phyloP scores from a whole-genome alignment of 2,329 filamentous ascomycete genomes.

The Hypocrella siamensis region DNA sequence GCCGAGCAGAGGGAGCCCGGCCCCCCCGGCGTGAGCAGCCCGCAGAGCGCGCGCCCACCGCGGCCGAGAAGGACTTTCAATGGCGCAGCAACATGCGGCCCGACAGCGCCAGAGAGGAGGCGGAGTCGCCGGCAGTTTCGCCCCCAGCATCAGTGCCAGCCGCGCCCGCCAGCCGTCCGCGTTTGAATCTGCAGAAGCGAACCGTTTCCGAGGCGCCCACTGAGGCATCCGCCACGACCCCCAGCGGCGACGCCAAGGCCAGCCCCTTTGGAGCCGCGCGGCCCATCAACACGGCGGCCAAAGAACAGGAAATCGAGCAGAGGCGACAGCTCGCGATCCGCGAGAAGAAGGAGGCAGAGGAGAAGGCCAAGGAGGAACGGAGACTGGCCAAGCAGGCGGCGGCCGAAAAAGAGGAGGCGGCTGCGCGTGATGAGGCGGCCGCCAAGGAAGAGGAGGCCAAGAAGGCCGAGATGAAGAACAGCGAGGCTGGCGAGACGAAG shows the following conservation, averaged over 20 bases:
- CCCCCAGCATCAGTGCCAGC: slow-evolving; percentile 29
- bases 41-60: slow-evolving; percentile 58
- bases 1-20: slow-evolving; percentile 59
- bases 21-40: slow-evolving; percentile 64
- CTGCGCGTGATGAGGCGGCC: slow-evolving; percentile 15
- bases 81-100: slow-evolving; percentile 88
- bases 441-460: slow-evolving; percentile 18
- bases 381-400: slow-evolving; percentile 44
- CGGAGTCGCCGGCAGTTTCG: slow-evolving; percentile 59
- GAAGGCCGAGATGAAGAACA: slow-evolving; percentile 15
- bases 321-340: slow-evolving; percentile 59
- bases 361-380: slow-evolving; percentile 67
- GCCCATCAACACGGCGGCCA: slow-evolving; percentile 82
- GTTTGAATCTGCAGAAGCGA: slow-evolving; percentile 76
- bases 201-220: slow-evolving; percentile 64
- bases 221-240: slow-evolving; percentile 28
- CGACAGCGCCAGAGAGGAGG: slow-evolving; percentile 49
- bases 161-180: slow-evolving; percentile 50
- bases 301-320: slow-evolving; percentile 82
- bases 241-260: slow-evolving; percentile 56
- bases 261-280: slow-evolving; percentile 88
- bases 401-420: slow-evolving; percentile 27
- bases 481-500: slow-evolving; percentile 6
- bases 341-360: slow-evolving; percentile 76
- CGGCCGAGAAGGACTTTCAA: slow-evolving; percentile 82